Percentiles rank a stretch among this genome's conserved stretches.
Conservation (phyloP, 225 moss, liverwort and hornwort species). For the Pleurozium schreberi region DNA sequence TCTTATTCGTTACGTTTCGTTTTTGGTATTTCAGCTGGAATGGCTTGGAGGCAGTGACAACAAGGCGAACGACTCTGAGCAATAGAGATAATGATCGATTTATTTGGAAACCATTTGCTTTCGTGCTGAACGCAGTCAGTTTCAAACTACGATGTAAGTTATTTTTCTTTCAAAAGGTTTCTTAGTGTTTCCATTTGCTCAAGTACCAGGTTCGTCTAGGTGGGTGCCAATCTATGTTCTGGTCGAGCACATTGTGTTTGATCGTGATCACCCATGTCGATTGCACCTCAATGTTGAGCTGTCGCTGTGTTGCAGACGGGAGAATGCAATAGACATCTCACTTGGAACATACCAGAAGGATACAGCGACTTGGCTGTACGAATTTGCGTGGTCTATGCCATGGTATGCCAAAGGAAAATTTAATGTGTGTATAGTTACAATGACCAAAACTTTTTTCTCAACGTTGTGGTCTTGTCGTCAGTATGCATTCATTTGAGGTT, state of each 20-base stretch:
- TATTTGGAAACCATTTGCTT: not conserved
- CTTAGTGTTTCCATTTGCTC: not conserved
- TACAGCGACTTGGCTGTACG: not conserved
- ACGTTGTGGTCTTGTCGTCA: not conserved
- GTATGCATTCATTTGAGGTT: not conserved
- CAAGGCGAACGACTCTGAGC: slow-evolving; percentile 17
- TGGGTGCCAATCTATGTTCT: not conserved
- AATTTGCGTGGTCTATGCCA: not conserved
- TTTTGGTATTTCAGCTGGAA: slow-evolving; percentile 26
- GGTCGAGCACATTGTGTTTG: not conserved
- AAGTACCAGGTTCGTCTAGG: not conserved
- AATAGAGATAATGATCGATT: not conserved
- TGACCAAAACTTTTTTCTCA: not conserved
- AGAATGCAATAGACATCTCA: not conserved
- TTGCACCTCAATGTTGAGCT: not conserved
- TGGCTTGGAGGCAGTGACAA: slow-evolving; percentile 32
- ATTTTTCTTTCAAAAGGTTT: not conserved
- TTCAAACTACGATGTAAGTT: slow-evolving; percentile 6
- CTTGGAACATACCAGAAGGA: not conserved
- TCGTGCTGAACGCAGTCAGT: not conserved
- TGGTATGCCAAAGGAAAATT: not conserved
- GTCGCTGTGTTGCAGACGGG: slow-evolving; percentile 3
- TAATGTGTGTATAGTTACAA: slow-evolving; percentile 5
- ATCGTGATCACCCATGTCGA: not conserved
- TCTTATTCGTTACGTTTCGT: not conserved